These are phyloP conservation scores for Nothophytophthora sp. DNA, from an alignment of 352 stramenopile species.

Conservation along the genomic window DNA sequence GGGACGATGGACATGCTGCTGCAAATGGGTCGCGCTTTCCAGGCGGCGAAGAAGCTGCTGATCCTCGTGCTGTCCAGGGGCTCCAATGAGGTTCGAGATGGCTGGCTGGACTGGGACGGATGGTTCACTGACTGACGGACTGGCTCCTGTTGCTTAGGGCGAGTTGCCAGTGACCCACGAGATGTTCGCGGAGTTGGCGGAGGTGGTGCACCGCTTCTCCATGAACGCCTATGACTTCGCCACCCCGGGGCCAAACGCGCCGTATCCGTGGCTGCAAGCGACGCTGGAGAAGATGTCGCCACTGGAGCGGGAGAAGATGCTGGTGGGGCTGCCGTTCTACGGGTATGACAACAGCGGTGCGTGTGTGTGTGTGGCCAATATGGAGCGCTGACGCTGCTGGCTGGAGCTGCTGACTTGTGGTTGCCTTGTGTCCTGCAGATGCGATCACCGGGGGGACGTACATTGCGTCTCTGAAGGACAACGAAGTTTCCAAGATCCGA, in stretches of 20 bases:
- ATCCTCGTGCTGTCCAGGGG: slow-evolving; percentile 67
- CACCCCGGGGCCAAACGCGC: slow-evolving; percentile 63
- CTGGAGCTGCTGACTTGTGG: background rate
- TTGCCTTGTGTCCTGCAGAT: slow-evolving; percentile 21
- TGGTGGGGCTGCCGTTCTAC: slow-evolving; percentile 82
- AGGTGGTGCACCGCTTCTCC: slow-evolving; percentile 74
- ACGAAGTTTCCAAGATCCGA: slow-evolving; percentile 45
- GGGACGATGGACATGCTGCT: slow-evolving; percentile 66
- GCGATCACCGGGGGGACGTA: slow-evolving; percentile 44
- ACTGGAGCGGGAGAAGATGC: slow-evolving; percentile 52
- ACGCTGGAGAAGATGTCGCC: slow-evolving; percentile 53
- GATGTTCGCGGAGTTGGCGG: slow-evolving; percentile 54
- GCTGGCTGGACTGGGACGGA: too few relatives aligned
- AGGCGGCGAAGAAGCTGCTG: slow-evolving; percentile 49
- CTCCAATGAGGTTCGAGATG: slow-evolving; percentile 59
- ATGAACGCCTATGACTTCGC: slow-evolving; percentile 85
- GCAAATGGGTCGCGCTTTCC: slow-evolving; percentile 53
- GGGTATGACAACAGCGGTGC: slow-evolving; percentile 75
- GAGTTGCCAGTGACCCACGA: slow-evolving; percentile 54
- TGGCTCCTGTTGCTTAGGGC: slow-evolving; percentile 24
- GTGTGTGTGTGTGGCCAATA: background rate
- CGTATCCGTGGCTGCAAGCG: slow-evolving; percentile 61
- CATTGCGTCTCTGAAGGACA: slow-evolving; percentile 36
- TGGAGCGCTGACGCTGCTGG: background rate
- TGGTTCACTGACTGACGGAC: background rate